A percentile compares a stretch with the other conserved stretches of the same genome.
These are phyloP conservation scores for Nidula niveotomentosa DNA, from an alignment of 1,284 basidiomycete species.

Conservation along the genomic window DNA sequence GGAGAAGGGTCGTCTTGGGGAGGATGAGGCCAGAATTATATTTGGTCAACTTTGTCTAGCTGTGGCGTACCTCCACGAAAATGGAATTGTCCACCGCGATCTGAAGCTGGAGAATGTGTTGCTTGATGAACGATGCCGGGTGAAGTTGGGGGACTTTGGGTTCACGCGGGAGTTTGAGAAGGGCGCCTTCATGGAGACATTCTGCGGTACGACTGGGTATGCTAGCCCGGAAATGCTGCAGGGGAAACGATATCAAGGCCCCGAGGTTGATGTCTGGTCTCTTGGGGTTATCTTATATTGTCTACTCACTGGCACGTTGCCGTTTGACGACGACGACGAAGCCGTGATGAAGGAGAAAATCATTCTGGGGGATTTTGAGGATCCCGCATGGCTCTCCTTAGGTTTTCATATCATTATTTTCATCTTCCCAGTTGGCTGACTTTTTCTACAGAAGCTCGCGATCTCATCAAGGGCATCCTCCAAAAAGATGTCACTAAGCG, in stretches of 20 bases:
- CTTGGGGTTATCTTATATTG: conserved; percentile 94
- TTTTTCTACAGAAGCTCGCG: conserved; percentile 67
- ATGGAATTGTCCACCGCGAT: conserved; percentile 94
- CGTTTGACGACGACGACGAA: conserved; percentile 98
- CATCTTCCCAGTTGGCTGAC: conserved; percentile 1
- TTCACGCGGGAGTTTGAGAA: conserved; percentile 94
- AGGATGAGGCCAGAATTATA: conserved; percentile 81
- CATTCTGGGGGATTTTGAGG: conserved; percentile 85
- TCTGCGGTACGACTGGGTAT: conserved; percentile 96
- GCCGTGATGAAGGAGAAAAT: conserved; percentile 87
- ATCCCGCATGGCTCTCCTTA: conserved; percentile 87
- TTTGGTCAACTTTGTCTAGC: conserved; percentile 98
- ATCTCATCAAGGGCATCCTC: conserved; percentile 81
- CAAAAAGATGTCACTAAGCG: conserved; percentile 78
- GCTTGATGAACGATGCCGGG: conserved; percentile 82
- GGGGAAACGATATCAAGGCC: conserved; percentile 87
- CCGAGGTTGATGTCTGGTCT: conserved; percentile 98
- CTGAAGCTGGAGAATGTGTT: conserved; percentile 96
- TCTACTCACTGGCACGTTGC: conserved; percentile 92
- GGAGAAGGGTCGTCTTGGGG: conserved; percentile 86
- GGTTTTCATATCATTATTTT: conserved; percentile 43
- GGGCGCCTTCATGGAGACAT: conserved; percentile 87
- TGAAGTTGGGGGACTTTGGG: conserved; percentile 95
- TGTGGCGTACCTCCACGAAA: conserved; percentile 87
- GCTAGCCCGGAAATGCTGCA: conserved; percentile 95